These are phyloP conservation scores for Barbarea vulgaris DNA, from an alignment of 345 rosid genomes.

Conservation along the genomic window DNA sequence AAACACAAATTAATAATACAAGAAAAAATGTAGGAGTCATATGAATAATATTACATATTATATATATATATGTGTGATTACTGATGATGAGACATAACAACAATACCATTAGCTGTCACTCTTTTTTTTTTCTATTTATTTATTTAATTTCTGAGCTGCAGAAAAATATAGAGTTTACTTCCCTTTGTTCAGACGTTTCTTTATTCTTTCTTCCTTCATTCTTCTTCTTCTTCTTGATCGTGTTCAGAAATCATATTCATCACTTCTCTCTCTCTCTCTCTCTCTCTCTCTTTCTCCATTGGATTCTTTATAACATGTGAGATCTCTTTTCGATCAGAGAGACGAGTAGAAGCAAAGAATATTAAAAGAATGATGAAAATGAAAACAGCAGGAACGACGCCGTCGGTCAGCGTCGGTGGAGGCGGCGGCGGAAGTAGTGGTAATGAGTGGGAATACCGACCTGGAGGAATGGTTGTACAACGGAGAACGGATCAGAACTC, in stretches of 20 bases:
- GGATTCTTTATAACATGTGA: conserved; percentile 36
- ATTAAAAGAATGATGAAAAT: conserved; percentile 40
- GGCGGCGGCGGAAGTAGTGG: conserved; percentile 51
- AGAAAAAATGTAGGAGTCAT: conserved; percentile 30
- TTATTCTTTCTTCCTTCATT: conserved; percentile 35
- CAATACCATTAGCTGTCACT: conserved; percentile 46
- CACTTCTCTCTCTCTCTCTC: conserved; percentile 17
- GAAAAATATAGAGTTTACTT: conserved; percentile 32
- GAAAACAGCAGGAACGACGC: conserved; percentile 28
- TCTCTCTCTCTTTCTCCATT: conserved; percentile 16
- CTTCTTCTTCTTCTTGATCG: conserved; percentile 26
- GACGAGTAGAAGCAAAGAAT: conserved; percentile 26
- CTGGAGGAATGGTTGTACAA: conserved; percentile 99
- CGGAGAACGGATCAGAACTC: conserved; percentile 70
- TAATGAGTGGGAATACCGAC: conserved; percentile 85
- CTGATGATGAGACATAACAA: conserved; percentile 46
- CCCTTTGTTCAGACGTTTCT: conserved; percentile 45
- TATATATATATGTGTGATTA: conserved; percentile 37
- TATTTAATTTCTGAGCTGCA: background rate
- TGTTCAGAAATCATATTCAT: conserved; percentile 34
- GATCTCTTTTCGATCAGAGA: conserved; percentile 25
- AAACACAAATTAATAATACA: conserved; percentile 15
- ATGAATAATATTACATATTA: background rate
- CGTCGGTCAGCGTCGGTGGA: conserved; percentile 42
- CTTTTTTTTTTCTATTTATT: background rate